Evolutionary conservation across 2,329 filamentous ascomycete species (phyloP).

Genomic region (Exophiala viscosa): DNA sequence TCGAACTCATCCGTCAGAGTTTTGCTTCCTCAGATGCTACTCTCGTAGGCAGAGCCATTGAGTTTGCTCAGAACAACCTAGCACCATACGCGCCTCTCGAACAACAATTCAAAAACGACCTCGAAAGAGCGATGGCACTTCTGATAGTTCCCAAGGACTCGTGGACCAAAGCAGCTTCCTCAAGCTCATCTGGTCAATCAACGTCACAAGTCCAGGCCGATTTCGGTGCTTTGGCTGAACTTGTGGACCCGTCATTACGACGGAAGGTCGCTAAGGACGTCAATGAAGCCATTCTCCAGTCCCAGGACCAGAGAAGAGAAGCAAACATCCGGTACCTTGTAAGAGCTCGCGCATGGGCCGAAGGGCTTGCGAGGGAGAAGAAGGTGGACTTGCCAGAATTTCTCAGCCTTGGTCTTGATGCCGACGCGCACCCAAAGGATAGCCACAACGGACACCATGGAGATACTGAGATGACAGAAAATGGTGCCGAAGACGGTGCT

Average conservation of each 20-base stretch:
- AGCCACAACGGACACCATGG: slow-evolving; percentile 23
- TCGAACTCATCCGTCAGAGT: slow-evolving; percentile 76
- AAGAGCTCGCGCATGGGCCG: slow-evolving; percentile 79
- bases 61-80: slow-evolving; percentile 82
- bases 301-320: slow-evolving; percentile 69
- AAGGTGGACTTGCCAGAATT: slow-evolving; percentile 44
- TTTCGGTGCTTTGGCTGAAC: slow-evolving; percentile 57
- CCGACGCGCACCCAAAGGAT: slow-evolving; percentile 11
- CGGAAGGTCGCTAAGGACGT: slow-evolving; percentile 81
- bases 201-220: slow-evolving; percentile 22
- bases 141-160: slow-evolving; percentile 77
- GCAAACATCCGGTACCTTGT: slow-evolving; percentile 79
- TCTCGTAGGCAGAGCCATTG: slow-evolving; percentile 75
- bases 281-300: slow-evolving; percentile 79
- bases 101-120: slow-evolving; percentile 73
- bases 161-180: slow-evolving; percentile 54
- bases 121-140: slow-evolving; percentile 90
- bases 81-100: slow-evolving; percentile 82
- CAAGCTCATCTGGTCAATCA: slow-evolving; percentile 3
- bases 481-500: slow-evolving; percentile 13
- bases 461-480: slow-evolving; percentile 28
- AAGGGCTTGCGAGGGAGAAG: slow-evolving; percentile 53
- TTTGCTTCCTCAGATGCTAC: slow-evolving; percentile 59
- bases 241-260: slow-evolving; percentile 76
- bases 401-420: slow-evolving; percentile 43